Percentiles rank a stretch among this genome's conserved stretches.
These are phyloP conservation scores for Alternaria ethzedia DNA, from an alignment of 2,329 filamentous ascomycete species.

Conservation along the genomic window DNA sequence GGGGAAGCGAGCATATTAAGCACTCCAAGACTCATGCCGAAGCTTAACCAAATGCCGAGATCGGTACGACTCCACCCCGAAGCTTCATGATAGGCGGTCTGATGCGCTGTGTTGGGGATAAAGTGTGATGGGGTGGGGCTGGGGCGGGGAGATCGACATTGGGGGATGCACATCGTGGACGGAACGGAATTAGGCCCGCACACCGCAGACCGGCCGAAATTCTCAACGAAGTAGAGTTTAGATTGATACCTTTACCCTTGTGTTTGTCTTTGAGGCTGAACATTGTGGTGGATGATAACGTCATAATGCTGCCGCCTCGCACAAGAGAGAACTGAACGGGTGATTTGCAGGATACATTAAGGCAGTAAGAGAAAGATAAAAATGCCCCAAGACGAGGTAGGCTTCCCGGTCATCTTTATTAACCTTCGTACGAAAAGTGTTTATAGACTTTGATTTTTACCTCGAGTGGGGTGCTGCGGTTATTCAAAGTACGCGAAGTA, in stretches of 20 bases:
- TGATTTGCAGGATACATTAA: neutral
- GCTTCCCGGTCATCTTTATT: too few species aligned
- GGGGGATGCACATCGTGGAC: neutral
- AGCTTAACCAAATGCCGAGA: conserved; percentile 5
- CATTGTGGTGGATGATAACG: neutral
- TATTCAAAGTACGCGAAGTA: neutral
- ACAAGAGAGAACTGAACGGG: neutral
- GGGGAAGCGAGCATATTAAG: neutral
- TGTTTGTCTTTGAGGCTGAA: neutral
- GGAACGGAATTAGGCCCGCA: neutral
- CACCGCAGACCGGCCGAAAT: conserved; percentile 2
- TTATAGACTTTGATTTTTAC: too few species aligned
- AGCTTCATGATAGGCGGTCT: conserved; percentile 1
- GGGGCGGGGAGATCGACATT: conserved; percentile 7
- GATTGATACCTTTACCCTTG: neutral
- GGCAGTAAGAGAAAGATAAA: too few species aligned
- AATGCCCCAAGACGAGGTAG: too few species aligned
- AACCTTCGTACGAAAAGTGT: too few species aligned
- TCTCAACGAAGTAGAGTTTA: neutral
- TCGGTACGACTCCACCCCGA: neutral
- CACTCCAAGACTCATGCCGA: neutral
- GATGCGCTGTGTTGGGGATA: conserved; percentile 1
- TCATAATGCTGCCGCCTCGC: neutral
- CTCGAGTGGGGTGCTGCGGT: neutral
- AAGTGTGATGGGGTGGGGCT: conserved; percentile 4